Evolutionary conservation across 2,329 filamentous ascomycete genomes (phyloP).

Genomic region (Fusarium nelsonii): DNA sequence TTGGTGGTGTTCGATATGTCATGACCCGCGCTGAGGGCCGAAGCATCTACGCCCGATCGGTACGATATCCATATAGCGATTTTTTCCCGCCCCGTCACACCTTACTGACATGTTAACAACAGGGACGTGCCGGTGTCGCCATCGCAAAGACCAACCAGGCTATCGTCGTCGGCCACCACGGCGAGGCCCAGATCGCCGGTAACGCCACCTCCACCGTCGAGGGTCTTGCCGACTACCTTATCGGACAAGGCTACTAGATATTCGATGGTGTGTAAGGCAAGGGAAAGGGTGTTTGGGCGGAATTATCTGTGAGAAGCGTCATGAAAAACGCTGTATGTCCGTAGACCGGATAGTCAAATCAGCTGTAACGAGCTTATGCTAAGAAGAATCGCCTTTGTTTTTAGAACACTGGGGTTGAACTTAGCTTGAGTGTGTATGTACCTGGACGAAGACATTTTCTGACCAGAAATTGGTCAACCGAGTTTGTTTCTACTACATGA

Average conservation of each 20-base stretch:
- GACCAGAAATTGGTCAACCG: constrained; percentile 39
- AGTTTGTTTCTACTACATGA: constrained; percentile 46
- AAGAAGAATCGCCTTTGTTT: constrained; percentile 43
- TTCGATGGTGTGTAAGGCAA: constrained; percentile 2
- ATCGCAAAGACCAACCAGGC: constrained; percentile 90
- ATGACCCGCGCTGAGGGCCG: constrained; percentile 80
- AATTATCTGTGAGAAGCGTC: constrained; percentile 22
- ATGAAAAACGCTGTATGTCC: constrained; percentile 34
- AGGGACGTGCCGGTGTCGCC: constrained; percentile 83
- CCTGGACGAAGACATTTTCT: constrained; percentile 41
- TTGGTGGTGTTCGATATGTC: constrained; percentile 83
- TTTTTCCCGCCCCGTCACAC: neutral
- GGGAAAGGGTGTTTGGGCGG: constrained; percentile 15
- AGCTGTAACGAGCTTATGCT: constrained; percentile 43
- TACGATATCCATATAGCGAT: constrained; percentile 56
- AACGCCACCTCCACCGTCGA: constrained; percentile 84
- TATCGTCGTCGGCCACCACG: constrained; percentile 89
- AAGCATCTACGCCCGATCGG: constrained; percentile 88
- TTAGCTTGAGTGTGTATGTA: constrained; percentile 35
- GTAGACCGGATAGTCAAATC: constrained; percentile 33
- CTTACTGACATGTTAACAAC: constrained; percentile 17
- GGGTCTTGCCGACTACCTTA: constrained; percentile 88
- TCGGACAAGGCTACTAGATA: constrained; percentile 79
- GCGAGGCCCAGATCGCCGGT: constrained; percentile 77
- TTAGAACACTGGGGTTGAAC: constrained; percentile 42